Evolutionary conservation across 352 stramenopile genomes (phyloP), one percentile per base, ranked within the genome.

Genomic region (Globisporangium solare): DNA sequence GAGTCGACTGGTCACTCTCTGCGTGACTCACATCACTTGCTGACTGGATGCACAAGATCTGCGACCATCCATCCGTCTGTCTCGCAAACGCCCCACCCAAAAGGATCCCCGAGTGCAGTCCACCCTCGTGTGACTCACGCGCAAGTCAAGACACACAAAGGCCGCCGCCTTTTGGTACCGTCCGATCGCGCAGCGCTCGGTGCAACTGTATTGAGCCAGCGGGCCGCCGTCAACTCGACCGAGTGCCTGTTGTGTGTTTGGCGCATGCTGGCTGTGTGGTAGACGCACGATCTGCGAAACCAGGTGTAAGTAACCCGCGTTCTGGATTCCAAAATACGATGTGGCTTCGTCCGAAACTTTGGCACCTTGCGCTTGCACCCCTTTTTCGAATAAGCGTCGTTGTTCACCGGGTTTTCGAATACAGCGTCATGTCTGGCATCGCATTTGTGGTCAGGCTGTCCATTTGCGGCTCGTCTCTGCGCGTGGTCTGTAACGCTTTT

Each of bases 131-230:
- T 37, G 40, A 49, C 21, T 48, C 51, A 57, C 51, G 50, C 51
- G n/a, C 12, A 49, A 57, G 27, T 35, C 27, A 35, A 35, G 27
- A 35, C 5, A 10, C 27, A 35, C 0, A 35, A 10, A n/a, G n/a
- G n/a, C n/a, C n/a, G n/a, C 1, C 27, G 27, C 27, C 10, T 35
- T 35, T 35, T 35, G 27, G 22, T 49, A 39, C 39, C 39, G 51
- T 20, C 51, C 51, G 1, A 57, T 57, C 51, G 51, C 50, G 15
- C 5, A 17, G 14, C 22, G 22, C 40, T 57, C 15, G 51, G 51
- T n/a, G n/a, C n/a, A n/a, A n/a, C n/a, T n/a, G n/a, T 48, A 57
- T 48, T 57, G 51, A 57, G 51, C 51, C 51, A 57, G 51, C 47
- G 18, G 14, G n/a, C 2, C 39, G 5, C 20, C 39, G 39, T 43